phyloP scores from a whole-genome alignment of 495 filamentous ascomycete genomes.

The Podospora pseudocomata region DNA sequence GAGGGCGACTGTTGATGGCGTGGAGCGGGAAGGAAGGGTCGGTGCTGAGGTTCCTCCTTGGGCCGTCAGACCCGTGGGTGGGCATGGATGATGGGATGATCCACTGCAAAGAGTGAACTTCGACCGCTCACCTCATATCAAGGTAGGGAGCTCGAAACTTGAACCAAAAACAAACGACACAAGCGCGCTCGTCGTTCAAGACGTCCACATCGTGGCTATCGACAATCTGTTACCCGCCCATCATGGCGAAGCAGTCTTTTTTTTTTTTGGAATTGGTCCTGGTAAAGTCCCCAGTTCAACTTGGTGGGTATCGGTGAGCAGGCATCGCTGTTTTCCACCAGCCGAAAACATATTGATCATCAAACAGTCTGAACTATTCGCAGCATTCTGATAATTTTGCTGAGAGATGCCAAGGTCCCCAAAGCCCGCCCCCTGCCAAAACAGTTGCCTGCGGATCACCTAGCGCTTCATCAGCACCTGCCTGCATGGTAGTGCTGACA shows the following conservation, averaged over 20 bases:
- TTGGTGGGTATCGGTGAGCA: neutral
- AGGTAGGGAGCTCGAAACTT: too few relatives aligned
- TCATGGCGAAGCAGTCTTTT: neutral
- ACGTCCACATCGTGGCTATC: neutral
- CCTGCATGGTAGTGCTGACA: neutral
- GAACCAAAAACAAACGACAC: neutral
- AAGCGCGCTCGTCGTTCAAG: neutral
- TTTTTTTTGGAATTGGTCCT: neutral
- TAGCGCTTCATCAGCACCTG: neutral
- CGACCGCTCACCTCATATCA: too few relatives aligned
- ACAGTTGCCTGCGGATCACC: neutral
- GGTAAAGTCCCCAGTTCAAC: neutral
- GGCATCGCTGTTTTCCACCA: neutral
- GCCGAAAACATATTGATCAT: too few relatives aligned
- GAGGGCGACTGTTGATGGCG: too few relatives aligned
- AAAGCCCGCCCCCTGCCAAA: neutral
- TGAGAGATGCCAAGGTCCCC: neutral
- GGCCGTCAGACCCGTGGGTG: neutral
- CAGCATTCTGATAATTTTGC: neutral
- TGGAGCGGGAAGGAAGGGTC: neutral
- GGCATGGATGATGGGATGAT: too few relatives aligned
- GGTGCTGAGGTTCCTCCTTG: too few relatives aligned
- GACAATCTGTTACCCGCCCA: neutral
- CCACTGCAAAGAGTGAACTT: too few relatives aligned
- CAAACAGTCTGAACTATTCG: neutral